phyloP scores from a whole-genome alignment of 305 asterid species.

The Ilex paraguariensis region DNA sequence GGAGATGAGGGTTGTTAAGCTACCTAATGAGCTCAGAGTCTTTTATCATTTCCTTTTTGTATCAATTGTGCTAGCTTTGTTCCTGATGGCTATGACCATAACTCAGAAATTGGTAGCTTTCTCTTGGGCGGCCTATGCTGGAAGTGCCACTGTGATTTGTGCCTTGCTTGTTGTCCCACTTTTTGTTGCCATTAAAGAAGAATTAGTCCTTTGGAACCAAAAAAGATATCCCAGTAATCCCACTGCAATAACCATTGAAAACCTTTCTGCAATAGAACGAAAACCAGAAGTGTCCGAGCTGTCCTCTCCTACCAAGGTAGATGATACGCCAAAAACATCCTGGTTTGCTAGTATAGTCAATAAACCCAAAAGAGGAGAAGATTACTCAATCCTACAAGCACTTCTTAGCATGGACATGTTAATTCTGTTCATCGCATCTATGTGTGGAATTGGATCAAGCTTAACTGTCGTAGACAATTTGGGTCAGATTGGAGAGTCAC shows the following conservation, averaged over 20 bases:
- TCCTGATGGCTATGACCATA: constrained; percentile 54
- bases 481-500: constrained; percentile 71
- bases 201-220: constrained; percentile 21
- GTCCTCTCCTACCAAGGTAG: constrained; percentile 1
- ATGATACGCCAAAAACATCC: constrained; percentile 7
- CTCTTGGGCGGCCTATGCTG: constrained; percentile 50
- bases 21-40: constrained; percentile 34
- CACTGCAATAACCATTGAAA: constrained; percentile 9
- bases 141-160: constrained; percentile 41
- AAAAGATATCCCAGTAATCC: constrained; percentile 6
- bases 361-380: constrained; percentile 69
- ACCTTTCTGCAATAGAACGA: constrained; percentile 1
- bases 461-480: constrained; percentile 73
- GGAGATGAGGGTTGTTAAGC: constrained; percentile 40
- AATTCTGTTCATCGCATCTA: constrained; percentile 50
- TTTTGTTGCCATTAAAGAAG: constrained; percentile 44
- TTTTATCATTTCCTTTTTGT: constrained; percentile 48
- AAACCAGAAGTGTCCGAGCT: not conserved
- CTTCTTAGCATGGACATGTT: constrained; percentile 59
- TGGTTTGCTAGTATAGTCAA: constrained; percentile 34
- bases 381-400: constrained; percentile 67
- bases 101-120: constrained; percentile 33
- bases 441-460: constrained; percentile 74
- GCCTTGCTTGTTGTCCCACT: constrained; percentile 49
- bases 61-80: constrained; percentile 45